A percentile compares a stretch with the other conserved stretches of the same genome.
Evolutionary conservation across 2,329 filamentous ascomycete genomes (phyloP).

Genomic region (Davidsoniella neocaledoniae): DNA sequence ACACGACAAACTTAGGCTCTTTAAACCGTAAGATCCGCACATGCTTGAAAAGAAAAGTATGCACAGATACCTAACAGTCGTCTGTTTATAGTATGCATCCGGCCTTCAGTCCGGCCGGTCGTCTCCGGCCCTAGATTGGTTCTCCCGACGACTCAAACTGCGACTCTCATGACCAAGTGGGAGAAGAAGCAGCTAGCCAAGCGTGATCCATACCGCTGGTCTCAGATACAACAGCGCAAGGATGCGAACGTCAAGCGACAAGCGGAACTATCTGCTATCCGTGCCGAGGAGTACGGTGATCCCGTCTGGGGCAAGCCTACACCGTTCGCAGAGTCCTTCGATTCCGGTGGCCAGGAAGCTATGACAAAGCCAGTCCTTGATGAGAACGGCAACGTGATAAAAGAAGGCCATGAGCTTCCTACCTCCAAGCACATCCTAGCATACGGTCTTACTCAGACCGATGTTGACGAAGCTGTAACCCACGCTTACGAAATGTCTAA

Average conservation of each 20-base stretch:
- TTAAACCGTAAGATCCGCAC: constrained; percentile 36
- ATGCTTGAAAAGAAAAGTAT: constrained; percentile 14
- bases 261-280: constrained; percentile 47
- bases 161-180: constrained; percentile 39
- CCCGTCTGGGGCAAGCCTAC: constrained; percentile 65
- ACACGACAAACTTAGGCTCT: constrained; percentile 40
- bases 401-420: constrained; percentile 26
- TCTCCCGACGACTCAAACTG: constrained; percentile 46
- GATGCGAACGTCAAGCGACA: constrained; percentile 66
- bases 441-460: constrained; percentile 52
- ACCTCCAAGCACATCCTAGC: constrained; percentile 46
- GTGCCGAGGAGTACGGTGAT: constrained; percentile 52
- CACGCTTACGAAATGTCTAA: constrained; percentile 52
- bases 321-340: constrained; percentile 69
- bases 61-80: constrained; percentile 4
- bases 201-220: constrained; percentile 67
- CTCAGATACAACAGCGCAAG: constrained; percentile 69
- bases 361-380: constrained; percentile 23
- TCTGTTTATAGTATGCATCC: constrained; percentile 36
- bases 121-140: constrained; percentile 27
- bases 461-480: constrained; percentile 49
- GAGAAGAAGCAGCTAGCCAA: constrained; percentile 50
- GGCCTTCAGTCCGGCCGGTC: constrained; percentile 30
- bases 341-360: constrained; percentile 38
- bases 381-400: constrained; percentile 25